Evolutionary conservation across 225 moss, liverwort and hornwort genomes (phyloP).

Genomic region (Physcomitrium patens): DNA sequence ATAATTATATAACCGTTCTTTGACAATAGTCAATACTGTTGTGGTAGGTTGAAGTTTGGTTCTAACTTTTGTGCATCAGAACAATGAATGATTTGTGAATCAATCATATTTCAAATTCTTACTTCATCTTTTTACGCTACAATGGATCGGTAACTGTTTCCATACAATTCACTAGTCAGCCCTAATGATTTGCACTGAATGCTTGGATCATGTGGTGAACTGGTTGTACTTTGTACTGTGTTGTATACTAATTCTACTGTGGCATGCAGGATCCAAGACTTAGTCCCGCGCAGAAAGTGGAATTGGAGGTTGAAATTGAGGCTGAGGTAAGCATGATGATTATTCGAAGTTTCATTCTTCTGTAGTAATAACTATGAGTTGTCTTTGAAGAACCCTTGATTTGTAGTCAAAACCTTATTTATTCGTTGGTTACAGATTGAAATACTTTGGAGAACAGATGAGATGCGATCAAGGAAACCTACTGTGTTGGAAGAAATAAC

Average conservation of each 20-base stretch:
- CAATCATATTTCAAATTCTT: neutral
- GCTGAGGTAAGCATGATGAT: slow-evolving; percentile 71
- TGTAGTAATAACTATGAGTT: neutral
- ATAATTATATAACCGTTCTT: slow-evolving; percentile 1
- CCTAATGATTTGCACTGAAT: slow-evolving; percentile 1
- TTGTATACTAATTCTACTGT: slow-evolving; percentile 23
- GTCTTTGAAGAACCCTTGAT: slow-evolving; percentile 16
- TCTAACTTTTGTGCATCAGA: slow-evolving; percentile 6
- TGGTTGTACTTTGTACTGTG: slow-evolving; percentile 11
- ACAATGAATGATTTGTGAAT: slow-evolving; percentile 6
- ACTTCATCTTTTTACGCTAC: slow-evolving; percentile 1
- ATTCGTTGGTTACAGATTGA: slow-evolving; percentile 62
- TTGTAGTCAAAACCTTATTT: slow-evolving; percentile 6
- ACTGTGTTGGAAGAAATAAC: slow-evolving; percentile 94
- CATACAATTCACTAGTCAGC: slow-evolving; percentile 14
- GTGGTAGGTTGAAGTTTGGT: slow-evolving; percentile 5
- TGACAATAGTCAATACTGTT: neutral
- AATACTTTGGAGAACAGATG: slow-evolving; percentile 97
- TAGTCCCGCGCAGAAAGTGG: slow-evolving; percentile 83
- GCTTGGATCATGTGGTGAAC: neutral
- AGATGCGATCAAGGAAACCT: slow-evolving; percentile 91
- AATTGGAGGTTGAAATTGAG: slow-evolving; percentile 87
- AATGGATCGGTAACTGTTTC: neutral
- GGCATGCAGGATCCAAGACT: slow-evolving; percentile 81
- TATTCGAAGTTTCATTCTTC: slow-evolving; percentile 12